Conservation (phyloP, 2,329 filamentous ascomycete genomes). For the Fusarium phyllophilum region DNA sequence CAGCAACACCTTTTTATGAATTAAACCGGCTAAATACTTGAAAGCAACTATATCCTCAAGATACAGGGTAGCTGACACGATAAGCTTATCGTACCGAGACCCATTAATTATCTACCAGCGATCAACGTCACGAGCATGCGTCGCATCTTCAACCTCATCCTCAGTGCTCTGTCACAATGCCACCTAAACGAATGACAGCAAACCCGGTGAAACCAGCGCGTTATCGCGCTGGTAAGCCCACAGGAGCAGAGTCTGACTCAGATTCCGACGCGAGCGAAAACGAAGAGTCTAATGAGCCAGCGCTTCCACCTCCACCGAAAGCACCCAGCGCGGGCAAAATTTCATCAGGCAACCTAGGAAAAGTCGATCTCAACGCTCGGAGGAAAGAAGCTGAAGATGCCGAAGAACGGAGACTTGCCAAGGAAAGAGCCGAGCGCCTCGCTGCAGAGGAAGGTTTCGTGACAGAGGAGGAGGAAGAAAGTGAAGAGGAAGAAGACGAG, state of each 20-base stretch:
- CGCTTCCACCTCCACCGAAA: conserved; percentile 66
- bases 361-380: conserved; percentile 62
- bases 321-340: conserved; percentile 66
- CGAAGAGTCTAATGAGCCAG: conserved; percentile 46
- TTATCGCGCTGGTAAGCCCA: conserved; percentile 85
- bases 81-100: conserved; percentile 31
- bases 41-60: neutral
- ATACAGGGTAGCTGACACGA: conserved; percentile 30
- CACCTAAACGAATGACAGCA: conserved; percentile 90
- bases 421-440: conserved; percentile 60
- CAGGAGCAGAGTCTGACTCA: conserved; percentile 64
- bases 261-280: conserved; percentile 62
- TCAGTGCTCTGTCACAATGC: conserved; percentile 54
- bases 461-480: conserved; percentile 63
- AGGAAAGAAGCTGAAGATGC: conserved; percentile 58
- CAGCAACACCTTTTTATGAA: neutral
- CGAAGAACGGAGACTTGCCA: conserved; percentile 59
- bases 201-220: conserved; percentile 84
- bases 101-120: conserved; percentile 31
- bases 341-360: conserved; percentile 59
- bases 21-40: neutral
- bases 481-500: conserved; percentile 47
- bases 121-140: conserved; percentile 37
- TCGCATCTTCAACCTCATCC: conserved; percentile 15
- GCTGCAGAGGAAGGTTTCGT: conserved; percentile 72